Percentiles rank a stretch among this genome's conserved stretches.
Conservation (phyloP, 2,329 filamentous ascomycete genomes). For the Penicillium olsonii region DNA sequence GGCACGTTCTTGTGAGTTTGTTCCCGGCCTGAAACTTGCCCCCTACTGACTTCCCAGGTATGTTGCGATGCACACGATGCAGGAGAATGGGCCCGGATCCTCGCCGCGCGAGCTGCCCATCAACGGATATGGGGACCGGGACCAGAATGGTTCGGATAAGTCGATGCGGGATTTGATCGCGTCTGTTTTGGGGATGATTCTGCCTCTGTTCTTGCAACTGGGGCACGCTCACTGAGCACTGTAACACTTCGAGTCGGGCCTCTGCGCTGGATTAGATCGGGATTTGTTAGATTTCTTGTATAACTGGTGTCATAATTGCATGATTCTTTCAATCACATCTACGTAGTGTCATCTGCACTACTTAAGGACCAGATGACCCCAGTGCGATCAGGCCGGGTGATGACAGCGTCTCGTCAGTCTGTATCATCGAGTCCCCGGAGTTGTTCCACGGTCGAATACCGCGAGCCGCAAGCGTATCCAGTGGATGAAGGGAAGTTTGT, state of each 20-base stretch:
- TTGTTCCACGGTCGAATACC: constrained; percentile 27
- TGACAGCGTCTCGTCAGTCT: constrained; percentile 31
- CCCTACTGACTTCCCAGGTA: constrained; percentile 59
- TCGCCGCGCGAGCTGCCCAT: constrained; percentile 33
- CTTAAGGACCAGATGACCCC: constrained; percentile 18
- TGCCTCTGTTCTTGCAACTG: constrained; percentile 50
- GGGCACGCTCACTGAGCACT: constrained; percentile 46
- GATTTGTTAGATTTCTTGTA: constrained; percentile 18
- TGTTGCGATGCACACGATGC: constrained; percentile 98
- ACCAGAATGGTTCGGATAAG: constrained; percentile 38
- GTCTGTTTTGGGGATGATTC: constrained; percentile 50
- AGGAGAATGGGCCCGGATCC: constrained; percentile 59
- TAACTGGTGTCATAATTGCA: constrained; percentile 30
- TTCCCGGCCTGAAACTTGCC: constrained; percentile 3
- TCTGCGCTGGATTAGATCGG: constrained; percentile 8
- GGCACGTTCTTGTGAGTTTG: constrained; percentile 85
- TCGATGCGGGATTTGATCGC: constrained; percentile 49
- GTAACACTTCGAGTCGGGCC: constrained; percentile 10
- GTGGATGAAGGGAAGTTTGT: background rate
- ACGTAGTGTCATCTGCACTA: constrained; percentile 28
- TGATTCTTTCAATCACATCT: constrained; percentile 28
- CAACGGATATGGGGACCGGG: constrained; percentile 48
- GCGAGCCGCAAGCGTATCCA: constrained; percentile 16
- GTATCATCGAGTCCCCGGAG: constrained; percentile 24
- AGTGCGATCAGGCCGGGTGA: constrained; percentile 17